phyloP scores from a whole-genome alignment of 345 rosid species.

The Bruguiera parviflora region DNA sequence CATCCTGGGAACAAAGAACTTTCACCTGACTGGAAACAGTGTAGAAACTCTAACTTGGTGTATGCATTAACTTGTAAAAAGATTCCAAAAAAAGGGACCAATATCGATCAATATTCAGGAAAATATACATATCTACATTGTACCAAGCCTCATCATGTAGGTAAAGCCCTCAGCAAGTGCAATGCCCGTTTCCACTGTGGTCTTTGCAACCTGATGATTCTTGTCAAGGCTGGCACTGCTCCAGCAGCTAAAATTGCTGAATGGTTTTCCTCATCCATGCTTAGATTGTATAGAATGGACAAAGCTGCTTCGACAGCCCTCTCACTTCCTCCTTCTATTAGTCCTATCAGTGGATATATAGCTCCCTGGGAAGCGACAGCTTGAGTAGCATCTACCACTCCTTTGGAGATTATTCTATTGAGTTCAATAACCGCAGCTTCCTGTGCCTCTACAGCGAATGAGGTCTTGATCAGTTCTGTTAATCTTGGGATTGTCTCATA shows the following conservation, averaged over 20 bases:
- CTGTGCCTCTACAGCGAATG: constrained; percentile 47
- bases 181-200: constrained; percentile 78
- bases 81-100: neutral
- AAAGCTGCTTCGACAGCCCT: constrained; percentile 63
- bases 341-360: constrained; percentile 61
- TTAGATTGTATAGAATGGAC: constrained; percentile 60
- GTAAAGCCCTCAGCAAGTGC: constrained; percentile 59
- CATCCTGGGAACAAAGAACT: too few species aligned
- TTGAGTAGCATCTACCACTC: constrained; percentile 52
- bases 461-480: constrained; percentile 54
- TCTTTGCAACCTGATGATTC: constrained; percentile 59
- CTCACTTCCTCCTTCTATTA: constrained; percentile 59
- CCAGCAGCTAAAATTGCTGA: constrained; percentile 63
- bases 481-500: constrained; percentile 77
- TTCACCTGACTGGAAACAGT: too few species aligned
- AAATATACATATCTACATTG: neutral
- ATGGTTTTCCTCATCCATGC: constrained; percentile 87
- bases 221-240: constrained; percentile 67
- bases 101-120: neutral
- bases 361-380: constrained; percentile 62
- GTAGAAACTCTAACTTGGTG: too few species aligned
- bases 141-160: constrained; percentile 31
- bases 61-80: too few species aligned
- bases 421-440: constrained; percentile 82
- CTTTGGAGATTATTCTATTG: constrained; percentile 64